Percentiles rank a stretch among this genome's conserved stretches.
Conservation (phyloP, 2,329 filamentous ascomycete species). For the Pezizomycotina sp. region DNA sequence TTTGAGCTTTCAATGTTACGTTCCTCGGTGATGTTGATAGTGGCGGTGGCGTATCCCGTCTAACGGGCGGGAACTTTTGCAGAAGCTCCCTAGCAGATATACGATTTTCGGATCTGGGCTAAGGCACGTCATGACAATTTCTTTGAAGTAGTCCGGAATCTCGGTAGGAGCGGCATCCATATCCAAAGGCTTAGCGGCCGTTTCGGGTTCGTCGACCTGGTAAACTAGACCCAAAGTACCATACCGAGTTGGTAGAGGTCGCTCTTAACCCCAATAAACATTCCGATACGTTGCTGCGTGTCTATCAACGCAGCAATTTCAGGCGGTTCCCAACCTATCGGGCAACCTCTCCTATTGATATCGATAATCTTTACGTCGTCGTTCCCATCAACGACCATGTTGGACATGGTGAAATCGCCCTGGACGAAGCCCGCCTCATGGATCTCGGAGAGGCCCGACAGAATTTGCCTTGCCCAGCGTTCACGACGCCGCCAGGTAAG, state of each 20-base stretch:
- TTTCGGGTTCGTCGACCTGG: constrained; percentile 78
- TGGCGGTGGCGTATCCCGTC: constrained; percentile 6
- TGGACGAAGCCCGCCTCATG: constrained; percentile 95
- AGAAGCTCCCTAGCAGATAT: constrained; percentile 58
- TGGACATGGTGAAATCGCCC: constrained; percentile 91
- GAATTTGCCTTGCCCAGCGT: constrained; percentile 81
- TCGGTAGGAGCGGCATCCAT: constrained; percentile 40
- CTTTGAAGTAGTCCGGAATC: constrained; percentile 63
- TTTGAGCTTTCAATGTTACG: constrained; percentile 10
- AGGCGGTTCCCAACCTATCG: constrained; percentile 92
- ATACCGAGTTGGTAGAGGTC: constrained; percentile 93
- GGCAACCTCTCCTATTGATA: constrained; percentile 92
- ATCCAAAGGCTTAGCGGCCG: constrained; percentile 52
- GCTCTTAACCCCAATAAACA: constrained; percentile 97
- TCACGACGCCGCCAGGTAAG: constrained; percentile 57
- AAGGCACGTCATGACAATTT: constrained; percentile 60
- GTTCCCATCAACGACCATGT: constrained; percentile 77
- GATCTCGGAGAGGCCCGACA: constrained; percentile 75
- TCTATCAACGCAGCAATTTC: constrained; percentile 75
- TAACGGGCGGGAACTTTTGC: constrained; percentile 43
- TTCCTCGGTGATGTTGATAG: constrained; percentile 12
- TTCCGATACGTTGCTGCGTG: constrained; percentile 74
- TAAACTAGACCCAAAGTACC: constrained; percentile 84
- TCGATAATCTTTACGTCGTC: constrained; percentile 93
- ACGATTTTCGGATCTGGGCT: constrained; percentile 53